A percentile compares a stretch with the other conserved stretches of the same genome.
Evolutionary conservation across 2,329 filamentous ascomycete species (phyloP).

Genomic region (Gliomastix tumulicola): DNA sequence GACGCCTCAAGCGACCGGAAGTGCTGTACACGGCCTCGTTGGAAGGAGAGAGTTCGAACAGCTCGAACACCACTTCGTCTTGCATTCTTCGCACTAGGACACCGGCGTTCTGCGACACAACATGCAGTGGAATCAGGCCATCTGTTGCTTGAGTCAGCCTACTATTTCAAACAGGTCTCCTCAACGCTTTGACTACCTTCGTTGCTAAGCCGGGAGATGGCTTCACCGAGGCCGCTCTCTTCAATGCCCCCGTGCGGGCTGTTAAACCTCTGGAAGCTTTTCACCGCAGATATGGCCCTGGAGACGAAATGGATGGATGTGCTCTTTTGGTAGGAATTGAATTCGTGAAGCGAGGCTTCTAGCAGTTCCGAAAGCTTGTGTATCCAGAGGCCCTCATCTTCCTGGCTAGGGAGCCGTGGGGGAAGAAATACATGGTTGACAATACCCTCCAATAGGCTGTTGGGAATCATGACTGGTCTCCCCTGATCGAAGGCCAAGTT

Average conservation of each 20-base stretch:
- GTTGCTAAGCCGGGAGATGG: no score
- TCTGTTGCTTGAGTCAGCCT: no score
- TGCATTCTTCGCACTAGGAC: slow-evolving; percentile 14
- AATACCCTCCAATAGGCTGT: slow-evolving; percentile 1
- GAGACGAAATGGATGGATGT: not conserved
- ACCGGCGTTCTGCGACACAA: slow-evolving; percentile 25
- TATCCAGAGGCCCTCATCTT: slow-evolving; percentile 4
- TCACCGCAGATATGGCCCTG: slow-evolving; percentile 1
- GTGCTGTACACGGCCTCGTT: slow-evolving; percentile 16
- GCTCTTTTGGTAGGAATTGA: not conserved
- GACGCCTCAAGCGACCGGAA: slow-evolving; percentile 17
- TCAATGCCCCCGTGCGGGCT: not conserved
- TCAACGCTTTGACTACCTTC: no score
- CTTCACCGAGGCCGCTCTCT: not conserved
- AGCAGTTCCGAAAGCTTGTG: no score
- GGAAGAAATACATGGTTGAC: slow-evolving; percentile 22
- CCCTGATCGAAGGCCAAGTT: no score
- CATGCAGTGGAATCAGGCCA: slow-evolving; percentile 4
- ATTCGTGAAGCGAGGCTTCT: not conserved
- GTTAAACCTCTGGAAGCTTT: not conserved
- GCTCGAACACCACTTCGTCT: slow-evolving; percentile 15
- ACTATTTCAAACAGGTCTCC: no score
- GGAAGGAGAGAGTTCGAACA: slow-evolving; percentile 22
- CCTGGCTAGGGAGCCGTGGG: slow-evolving; percentile 12
- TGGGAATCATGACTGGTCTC: no score